Evolutionary conservation across 345 rosid genomes (phyloP).

Genomic region (Gossypium raimondii): DNA sequence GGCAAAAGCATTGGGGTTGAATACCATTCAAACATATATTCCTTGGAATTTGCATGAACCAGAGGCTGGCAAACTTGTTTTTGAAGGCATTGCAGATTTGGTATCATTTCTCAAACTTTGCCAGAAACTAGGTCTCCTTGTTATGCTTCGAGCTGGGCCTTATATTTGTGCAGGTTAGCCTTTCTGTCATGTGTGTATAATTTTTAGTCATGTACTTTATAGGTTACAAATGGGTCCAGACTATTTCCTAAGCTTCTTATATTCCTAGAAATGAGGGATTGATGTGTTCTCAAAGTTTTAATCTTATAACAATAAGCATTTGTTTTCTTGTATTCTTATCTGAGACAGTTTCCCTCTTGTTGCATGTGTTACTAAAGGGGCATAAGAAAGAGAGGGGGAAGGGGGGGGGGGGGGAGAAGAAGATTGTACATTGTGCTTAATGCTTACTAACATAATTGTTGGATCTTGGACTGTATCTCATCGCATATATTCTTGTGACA

Average conservation of each 20-base stretch:
- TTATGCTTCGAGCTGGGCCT: conserved; percentile 95
- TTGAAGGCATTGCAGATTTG: conserved; percentile 75
- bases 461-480: no score
- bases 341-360: background rate
- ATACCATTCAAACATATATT: conserved; percentile 80
- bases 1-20: conserved; percentile 86
- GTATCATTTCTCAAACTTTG: conserved; percentile 70
- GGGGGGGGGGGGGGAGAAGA: no score
- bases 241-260: background rate
- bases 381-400: background rate
- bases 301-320: background rate
- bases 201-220: conserved; percentile 1
- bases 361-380: conserved; percentile 3
- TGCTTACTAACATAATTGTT: background rate
- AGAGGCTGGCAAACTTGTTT: conserved; percentile 59
- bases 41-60: conserved; percentile 99
- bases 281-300: background rate
- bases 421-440: background rate
- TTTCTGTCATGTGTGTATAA: conserved; percentile 1
- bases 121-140: conserved; percentile 69
- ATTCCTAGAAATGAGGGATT: background rate
- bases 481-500: no score
- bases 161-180: conserved; percentile 82
- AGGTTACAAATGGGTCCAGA: background rate
- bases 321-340: conserved; percentile 6